phyloP scores from a whole-genome alignment of 2,329 filamentous ascomycete species.

The Passalora sequoiae region DNA sequence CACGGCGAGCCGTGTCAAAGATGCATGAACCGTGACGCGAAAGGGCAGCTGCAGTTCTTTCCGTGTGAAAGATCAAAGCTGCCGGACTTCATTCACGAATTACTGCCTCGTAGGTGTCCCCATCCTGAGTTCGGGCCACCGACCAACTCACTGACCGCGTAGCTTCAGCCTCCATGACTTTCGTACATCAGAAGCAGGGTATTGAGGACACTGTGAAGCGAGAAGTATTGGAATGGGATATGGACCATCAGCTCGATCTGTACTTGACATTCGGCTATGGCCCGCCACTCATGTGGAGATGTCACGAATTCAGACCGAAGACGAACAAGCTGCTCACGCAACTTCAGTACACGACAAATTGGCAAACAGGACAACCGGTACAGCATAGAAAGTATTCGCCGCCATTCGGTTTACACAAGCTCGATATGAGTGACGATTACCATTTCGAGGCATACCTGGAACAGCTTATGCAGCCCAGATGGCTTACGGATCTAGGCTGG shows the following conservation, averaged over 20 bases:
- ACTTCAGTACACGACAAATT: slow-evolving; percentile 41
- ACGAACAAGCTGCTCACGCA: slow-evolving; percentile 39
- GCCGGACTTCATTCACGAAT: slow-evolving; percentile 40
- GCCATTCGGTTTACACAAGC: slow-evolving; percentile 42
- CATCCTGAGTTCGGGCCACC: neutral
- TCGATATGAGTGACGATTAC: slow-evolving; percentile 41
- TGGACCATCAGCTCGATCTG: slow-evolving; percentile 37
- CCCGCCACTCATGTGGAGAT: slow-evolving; percentile 41
- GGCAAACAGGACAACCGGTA: slow-evolving; percentile 24
- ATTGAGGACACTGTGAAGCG: slow-evolving; percentile 38
- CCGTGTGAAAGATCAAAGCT: slow-evolving; percentile 45
- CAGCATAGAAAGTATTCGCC: slow-evolving; percentile 39
- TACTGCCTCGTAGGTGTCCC: slow-evolving; percentile 36
- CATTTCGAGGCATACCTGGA: slow-evolving; percentile 44
- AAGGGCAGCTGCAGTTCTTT: slow-evolving; percentile 38
- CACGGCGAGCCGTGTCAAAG: slow-evolving; percentile 28
- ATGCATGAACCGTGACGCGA: slow-evolving; percentile 34
- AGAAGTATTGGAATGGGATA: slow-evolving; percentile 34
- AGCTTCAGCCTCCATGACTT: slow-evolving; percentile 31
- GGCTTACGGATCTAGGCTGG: slow-evolving; percentile 40
- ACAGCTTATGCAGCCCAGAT: slow-evolving; percentile 37
- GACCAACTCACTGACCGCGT: slow-evolving; percentile 2
- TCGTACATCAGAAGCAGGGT: slow-evolving; percentile 41
- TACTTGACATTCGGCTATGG: slow-evolving; percentile 42
- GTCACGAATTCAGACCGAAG: slow-evolving; percentile 44